Evolutionary conservation across 2,329 filamentous ascomycete genomes (phyloP), one percentile per base, ranked within the genome.

Genomic region (Sclerotinia glacialis): DNA sequence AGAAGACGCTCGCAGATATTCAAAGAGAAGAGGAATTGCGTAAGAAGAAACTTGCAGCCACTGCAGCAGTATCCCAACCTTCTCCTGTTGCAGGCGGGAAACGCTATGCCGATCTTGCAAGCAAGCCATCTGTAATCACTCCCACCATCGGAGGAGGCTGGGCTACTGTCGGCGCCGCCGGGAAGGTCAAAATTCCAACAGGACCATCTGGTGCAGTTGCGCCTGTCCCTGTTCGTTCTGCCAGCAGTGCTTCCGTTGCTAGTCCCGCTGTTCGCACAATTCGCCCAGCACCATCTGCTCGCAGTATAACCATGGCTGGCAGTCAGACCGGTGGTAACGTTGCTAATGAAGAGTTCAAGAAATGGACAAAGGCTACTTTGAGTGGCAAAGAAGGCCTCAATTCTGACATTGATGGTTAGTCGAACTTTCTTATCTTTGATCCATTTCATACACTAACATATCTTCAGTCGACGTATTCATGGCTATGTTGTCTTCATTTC

Each of bases 1-100:
- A 96, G 82, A 97, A 97, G 85, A 97, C 93, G 0, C 83, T 98
- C 54, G 92, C 93, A 31, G 94, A 98, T 72, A 98, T 99, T 67
- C 95, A 98, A 77, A 93, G 93, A 70, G 95, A 99, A 79, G 95
- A 99, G 76, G 95, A 98, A 76, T 84, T 85, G 23, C 89, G 91
- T 71, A 99, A 99, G 83, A 88, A 90, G 74, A 85, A 86, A 72
- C 78, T 81, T 31, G 80, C 82, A 14, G 79, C 83, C 28, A 77
- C 81, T 23, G 78, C 77, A 18, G 79, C 80, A 67, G 78, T 80
- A 47, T 76, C 79, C 14, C 78, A 79, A 40, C 71, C 77, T 42
- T 74, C 79, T 34, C 73, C 82, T 52, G 77, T 82, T 31, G 73
- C 74, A 37, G 79, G 80, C 69, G 90, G 91, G 49, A 98, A 98